Evolutionary conservation across 495 filamentous ascomycete genomes (phyloP), one percentile per base, ranked within the genome.

Genomic region (Hamigera avellanea): DNA sequence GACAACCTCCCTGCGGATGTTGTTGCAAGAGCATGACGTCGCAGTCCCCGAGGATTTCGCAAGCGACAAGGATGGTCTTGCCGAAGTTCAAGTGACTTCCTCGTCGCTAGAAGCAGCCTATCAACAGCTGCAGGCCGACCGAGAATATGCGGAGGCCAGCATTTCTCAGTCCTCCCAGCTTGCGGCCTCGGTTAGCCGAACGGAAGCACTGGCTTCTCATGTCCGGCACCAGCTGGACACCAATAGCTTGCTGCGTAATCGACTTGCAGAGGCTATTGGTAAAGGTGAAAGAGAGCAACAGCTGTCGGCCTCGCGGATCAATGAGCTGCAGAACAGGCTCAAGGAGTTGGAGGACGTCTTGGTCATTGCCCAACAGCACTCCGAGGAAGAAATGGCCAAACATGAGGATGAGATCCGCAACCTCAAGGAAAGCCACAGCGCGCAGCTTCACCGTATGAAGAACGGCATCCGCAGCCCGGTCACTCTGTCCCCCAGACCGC

Each of bases 1-100:
- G 62, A 95, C 89, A 9, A 63, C 69, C 19, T 84, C 81, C 17
- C 62, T 98, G 19, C 77, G 87, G 16, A 72, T 59, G 16, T 69
- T 98, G 15, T 73, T 98, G 13, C 69, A 83, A 49, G 88, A 94
- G 56, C 85, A 88, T 45, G 89, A 95, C 53, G 87, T 88, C 35
- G 59, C 80, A 14, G 70, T 83, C 17, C 76, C 72, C 1, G 65
- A 72, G 23, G 59, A 58, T 15, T 42, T 61, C 26, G 53, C 54
- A 8, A 42, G 51, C 29, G 52, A 60, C 40, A 47, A 52, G 13
- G 56, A 76, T 6, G 68, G 67, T 23, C 58, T 74, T 9, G 65
- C 56, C 17, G 62, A 66, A 13, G 57, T 67, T 3, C 66, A 75
- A 21, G 63, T 64, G 12, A 80, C 77, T 8, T 87, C 86, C 0